A percentile compares a stretch with the other conserved stretches of the same genome.
phyloP scores from a whole-genome alignment of 2,329 filamentous ascomycete species.

The Metarhizium album region DNA sequence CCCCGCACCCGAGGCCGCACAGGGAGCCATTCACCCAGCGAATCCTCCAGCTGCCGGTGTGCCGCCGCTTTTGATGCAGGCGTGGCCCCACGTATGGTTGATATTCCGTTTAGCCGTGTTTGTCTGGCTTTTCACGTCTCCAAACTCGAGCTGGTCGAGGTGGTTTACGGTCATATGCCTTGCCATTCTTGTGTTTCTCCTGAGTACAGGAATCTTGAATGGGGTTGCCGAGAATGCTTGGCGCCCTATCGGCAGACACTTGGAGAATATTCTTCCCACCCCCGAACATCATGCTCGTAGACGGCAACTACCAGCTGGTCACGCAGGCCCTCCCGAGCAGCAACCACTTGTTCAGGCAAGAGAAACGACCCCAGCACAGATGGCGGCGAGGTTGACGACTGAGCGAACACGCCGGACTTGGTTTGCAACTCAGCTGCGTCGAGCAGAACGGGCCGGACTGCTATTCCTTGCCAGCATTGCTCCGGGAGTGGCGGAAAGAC shows the following conservation, averaged over 20 bases:
- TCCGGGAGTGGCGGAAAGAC: conserved; percentile 53
- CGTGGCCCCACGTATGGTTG: conserved; percentile 55
- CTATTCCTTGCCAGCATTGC: conserved; percentile 57
- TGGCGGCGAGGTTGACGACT: conserved; percentile 44
- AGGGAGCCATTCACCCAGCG: conserved; percentile 21
- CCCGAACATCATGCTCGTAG: conserved; percentile 24
- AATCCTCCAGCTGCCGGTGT: conserved; percentile 27
- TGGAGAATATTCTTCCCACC: conserved; percentile 47
- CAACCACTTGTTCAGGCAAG: conserved; percentile 16
- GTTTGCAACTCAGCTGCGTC: conserved; percentile 32
- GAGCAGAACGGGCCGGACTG: conserved; percentile 48
- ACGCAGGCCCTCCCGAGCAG: conserved; percentile 14
- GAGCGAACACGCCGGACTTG: conserved; percentile 22
- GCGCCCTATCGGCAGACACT: conserved; percentile 45
- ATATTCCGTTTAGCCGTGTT: conserved; percentile 46
- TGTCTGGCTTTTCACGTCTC: conserved; percentile 54
- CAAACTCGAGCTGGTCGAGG: conserved; percentile 46
- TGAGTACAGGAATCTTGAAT: conserved; percentile 49
- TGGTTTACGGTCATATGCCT: conserved; percentile 45
- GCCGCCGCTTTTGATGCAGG: conserved; percentile 21
- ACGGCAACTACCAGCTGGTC: conserved; percentile 13
- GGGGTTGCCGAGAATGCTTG: conserved; percentile 43
- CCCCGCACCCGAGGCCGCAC: neutral
- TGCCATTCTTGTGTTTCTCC: conserved; percentile 44
- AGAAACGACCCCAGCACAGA: conserved; percentile 35